Evolutionary conservation across 257 asterid genomes (phyloP), one percentile per base, ranked within the genome.

Genomic region (Salvia splendens): DNA sequence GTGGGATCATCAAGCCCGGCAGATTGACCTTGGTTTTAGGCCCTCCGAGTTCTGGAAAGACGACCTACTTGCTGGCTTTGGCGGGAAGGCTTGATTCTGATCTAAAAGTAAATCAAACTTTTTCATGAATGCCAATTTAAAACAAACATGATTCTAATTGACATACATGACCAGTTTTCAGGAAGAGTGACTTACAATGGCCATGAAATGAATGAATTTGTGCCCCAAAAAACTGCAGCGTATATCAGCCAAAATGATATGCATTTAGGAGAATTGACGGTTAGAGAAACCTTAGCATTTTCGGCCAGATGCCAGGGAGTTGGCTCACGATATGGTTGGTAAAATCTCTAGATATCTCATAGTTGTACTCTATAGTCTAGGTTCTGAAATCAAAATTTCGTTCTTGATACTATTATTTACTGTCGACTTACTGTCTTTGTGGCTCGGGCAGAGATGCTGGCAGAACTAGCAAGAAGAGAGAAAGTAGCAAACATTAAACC

Each of bases 281-380:
- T 88, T 0, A 77, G 82, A 75, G 96, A 88, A 56, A 88, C 96
- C 43, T 72, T 88, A 55, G 85, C 87, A 4, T 86, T 88, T 63
- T 84, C 96, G 0, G 93, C 91, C 6, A 78, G 89, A 68, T 86
- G 93, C 61, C 94, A 88, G 60, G 96, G 96, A 2, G 94, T 86
- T 33, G 96, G 96, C 33, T 78, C 87, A 8, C 84, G 89, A 38
- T 84, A 84, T 47, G 93, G 96, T 88, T 68, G 36, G 91, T 75
- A 69, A 28, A 12, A 12, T 48, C 1, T 6, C 12, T 5, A 10
- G n/a, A n/a, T n/a, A n/a, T n/a, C 30, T 24, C 20, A 33, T 1
- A 12, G 9, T 42, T 54, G 1, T 12, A 2, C 5, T 50, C 35
- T 6, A 20, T 24, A 24, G 1, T 11, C 4, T 12, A 71, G 46